Conservation (phyloP, 306 rosid genomes). For the Mimosa pudica region DNA sequence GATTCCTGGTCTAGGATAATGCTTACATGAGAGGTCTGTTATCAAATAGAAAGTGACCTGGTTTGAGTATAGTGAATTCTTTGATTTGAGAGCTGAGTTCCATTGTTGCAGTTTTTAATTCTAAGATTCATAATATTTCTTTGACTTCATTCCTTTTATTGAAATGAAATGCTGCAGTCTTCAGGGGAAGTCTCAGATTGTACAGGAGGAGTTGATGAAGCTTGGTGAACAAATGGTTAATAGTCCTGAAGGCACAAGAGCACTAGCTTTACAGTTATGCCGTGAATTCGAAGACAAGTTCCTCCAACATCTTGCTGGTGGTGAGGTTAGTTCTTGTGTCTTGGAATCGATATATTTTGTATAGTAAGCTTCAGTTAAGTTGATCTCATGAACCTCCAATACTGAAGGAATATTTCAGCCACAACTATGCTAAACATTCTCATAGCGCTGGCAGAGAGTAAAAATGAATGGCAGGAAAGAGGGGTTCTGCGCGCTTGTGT, state of each 20-base stretch:
- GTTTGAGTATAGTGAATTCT: not conserved
- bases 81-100: not conserved
- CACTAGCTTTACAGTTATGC: slow-evolving; percentile 94
- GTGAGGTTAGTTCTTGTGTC: slow-evolving; percentile 71
- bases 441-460: not conserved
- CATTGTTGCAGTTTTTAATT: not conserved
- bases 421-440: not conserved
- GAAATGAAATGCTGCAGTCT: slow-evolving; percentile 44
- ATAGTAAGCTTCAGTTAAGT: slow-evolving; percentile 3
- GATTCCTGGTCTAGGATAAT: slow-evolving; percentile 21
- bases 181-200: slow-evolving; percentile 93
- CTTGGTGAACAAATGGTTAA: slow-evolving; percentile 92
- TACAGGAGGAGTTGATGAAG: slow-evolving; percentile 89
- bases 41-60: slow-evolving; percentile 8
- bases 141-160: slow-evolving; percentile 25
- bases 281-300: slow-evolving; percentile 99
- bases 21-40: slow-evolving; percentile 7
- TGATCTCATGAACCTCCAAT: not conserved
- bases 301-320: slow-evolving; percentile 90
- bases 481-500: not conserved
- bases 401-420: not conserved
- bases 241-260: slow-evolving; percentile 91
- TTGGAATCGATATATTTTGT: not conserved
- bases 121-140: not conserved
- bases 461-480: not conserved